Percentiles rank a stretch among this genome's conserved stretches.
phyloP scores from a whole-genome alignment of 1,284 basidiomycete genomes.

The Trichosporon sp. region DNA sequence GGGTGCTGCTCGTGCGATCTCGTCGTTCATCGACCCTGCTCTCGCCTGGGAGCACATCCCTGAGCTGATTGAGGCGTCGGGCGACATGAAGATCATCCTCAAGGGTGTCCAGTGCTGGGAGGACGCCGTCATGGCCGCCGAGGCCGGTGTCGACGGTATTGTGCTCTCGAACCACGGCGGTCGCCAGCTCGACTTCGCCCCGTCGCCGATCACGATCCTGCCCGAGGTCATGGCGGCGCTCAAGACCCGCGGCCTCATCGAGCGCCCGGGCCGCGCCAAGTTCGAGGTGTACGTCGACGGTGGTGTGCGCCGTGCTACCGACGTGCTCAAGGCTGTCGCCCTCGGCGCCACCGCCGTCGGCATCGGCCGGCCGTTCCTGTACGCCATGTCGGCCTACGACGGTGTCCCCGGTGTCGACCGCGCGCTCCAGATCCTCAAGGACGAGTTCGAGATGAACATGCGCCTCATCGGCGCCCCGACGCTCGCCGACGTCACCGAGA shows the following conservation, averaged over 20 bases:
- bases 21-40: slow-evolving; percentile 90
- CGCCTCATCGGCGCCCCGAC: slow-evolving; percentile 76
- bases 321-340: slow-evolving; percentile 88
- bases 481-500: slow-evolving; percentile 69
- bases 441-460: slow-evolving; percentile 93
- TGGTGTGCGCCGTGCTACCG: slow-evolving; percentile 82
- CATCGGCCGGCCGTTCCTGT: slow-evolving; percentile 74
- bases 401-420: slow-evolving; percentile 73
- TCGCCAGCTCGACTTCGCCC: slow-evolving; percentile 84
- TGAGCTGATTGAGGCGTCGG: slow-evolving; percentile 85
- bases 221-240: slow-evolving; percentile 78
- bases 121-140: slow-evolving; percentile 84
- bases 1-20: slow-evolving; percentile 88
- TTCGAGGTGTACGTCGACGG: slow-evolving; percentile 91
- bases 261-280: slow-evolving; percentile 47
- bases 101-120: slow-evolving; percentile 95
- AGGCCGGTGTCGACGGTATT: slow-evolving; percentile 72
- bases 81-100: slow-evolving; percentile 77
- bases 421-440: slow-evolving; percentile 71
- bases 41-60: slow-evolving; percentile 80
- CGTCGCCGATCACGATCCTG: slow-evolving; percentile 83
- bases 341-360: slow-evolving; percentile 77
- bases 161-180: slow-evolving; percentile 61
- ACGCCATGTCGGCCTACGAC: slow-evolving; percentile 77
- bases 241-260: slow-evolving; percentile 59